Conservation (phyloP, 1,284 basidiomycete genomes). For the Ustilago loliicola region DNA sequence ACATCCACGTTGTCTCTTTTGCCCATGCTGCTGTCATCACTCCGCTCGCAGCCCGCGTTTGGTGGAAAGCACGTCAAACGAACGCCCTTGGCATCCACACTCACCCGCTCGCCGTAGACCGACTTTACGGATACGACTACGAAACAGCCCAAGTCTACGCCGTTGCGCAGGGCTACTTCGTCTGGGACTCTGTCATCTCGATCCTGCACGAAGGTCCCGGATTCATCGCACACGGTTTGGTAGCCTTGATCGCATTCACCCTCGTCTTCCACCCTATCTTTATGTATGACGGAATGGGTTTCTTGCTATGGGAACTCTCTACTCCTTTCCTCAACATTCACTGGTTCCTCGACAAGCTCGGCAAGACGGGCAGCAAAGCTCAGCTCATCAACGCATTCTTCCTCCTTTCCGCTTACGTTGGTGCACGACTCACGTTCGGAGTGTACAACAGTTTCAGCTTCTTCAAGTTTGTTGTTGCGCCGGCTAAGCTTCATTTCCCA, state of each 20-base stretch:
- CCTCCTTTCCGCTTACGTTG: constrained; percentile 67
- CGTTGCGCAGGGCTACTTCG: constrained; percentile 66
- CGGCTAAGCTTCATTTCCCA: constrained; percentile 51
- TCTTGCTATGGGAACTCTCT: constrained; percentile 70
- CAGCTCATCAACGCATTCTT: constrained; percentile 71
- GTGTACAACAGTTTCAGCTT: constrained; percentile 68
- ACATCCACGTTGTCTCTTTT: constrained; percentile 70
- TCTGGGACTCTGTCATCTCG: constrained; percentile 69
- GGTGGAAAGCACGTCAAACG: constrained; percentile 54
- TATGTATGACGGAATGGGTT: constrained; percentile 70
- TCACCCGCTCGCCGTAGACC: constrained; percentile 48
- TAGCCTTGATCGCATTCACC: constrained; percentile 65
- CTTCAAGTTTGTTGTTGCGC: constrained; percentile 61
- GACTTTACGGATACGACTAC: constrained; percentile 67
- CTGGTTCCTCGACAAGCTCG: constrained; percentile 72
- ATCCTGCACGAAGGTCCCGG: constrained; percentile 68
- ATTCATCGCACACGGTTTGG: constrained; percentile 70
- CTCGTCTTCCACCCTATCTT: constrained; percentile 70
- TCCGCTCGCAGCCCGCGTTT: constrained; percentile 55
- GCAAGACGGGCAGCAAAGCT: constrained; percentile 66
- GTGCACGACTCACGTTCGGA: constrained; percentile 68
- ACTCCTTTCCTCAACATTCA: constrained; percentile 72
- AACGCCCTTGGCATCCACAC: constrained; percentile 41
- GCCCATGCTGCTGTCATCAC: constrained; percentile 61
- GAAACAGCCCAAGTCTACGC: constrained; percentile 61